These are phyloP conservation scores for Mycena olivaceomarginata DNA, from an alignment of 768 basidiomycete genomes.

Conservation along the genomic window DNA sequence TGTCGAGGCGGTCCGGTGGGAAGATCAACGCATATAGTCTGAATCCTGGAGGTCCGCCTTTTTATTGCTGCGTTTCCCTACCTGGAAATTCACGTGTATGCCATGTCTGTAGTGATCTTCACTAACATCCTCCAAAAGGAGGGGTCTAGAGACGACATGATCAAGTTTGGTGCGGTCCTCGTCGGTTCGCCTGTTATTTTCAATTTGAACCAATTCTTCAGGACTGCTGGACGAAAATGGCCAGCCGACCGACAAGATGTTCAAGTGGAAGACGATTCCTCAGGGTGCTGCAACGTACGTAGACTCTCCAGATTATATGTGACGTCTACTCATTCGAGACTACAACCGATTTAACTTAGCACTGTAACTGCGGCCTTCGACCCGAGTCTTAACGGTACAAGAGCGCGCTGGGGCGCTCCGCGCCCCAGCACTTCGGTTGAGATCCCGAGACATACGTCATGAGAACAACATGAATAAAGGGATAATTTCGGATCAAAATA, in stretches of 20 bases:
- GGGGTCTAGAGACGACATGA: neutral
- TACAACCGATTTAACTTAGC: neutral
- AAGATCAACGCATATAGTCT: constrained; percentile 33
- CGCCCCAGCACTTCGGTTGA: too few species aligned
- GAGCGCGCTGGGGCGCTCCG: too few species aligned
- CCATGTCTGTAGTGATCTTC: neutral
- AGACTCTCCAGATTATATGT: neutral
- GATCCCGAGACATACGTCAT: too few species aligned
- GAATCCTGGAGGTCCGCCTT: constrained; percentile 25
- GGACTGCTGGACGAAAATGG: constrained; percentile 5
- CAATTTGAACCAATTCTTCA: neutral
- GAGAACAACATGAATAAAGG: too few species aligned
- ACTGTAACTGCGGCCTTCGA: constrained; percentile 14
- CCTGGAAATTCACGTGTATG: neutral
- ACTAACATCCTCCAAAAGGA: constrained; percentile 2
- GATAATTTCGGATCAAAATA: too few species aligned
- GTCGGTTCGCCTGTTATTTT: neutral
- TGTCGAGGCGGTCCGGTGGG: neutral
- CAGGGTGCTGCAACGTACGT: constrained; percentile 33
- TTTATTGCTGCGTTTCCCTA: neutral
- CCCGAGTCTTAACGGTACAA: constrained; percentile 8
- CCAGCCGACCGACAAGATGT: neutral
- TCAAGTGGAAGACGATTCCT: constrained; percentile 25
- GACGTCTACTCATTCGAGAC: neutral
- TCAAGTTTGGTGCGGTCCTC: neutral